These are phyloP conservation scores for Psilocybe tampanensis DNA, from an alignment of 768 basidiomycete genomes.

Conservation along the genomic window DNA sequence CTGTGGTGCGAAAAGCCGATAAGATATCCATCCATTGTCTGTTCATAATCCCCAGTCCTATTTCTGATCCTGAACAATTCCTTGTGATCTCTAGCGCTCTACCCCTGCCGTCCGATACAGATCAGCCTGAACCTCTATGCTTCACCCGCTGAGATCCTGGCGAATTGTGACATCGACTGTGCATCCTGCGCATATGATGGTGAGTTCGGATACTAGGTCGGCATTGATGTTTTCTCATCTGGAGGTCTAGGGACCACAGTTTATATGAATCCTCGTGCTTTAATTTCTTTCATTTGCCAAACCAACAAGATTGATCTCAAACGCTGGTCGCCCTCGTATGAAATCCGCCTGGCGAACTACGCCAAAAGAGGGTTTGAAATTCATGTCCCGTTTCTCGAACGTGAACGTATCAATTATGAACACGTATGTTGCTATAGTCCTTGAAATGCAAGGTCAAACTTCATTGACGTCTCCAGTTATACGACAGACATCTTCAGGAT, in stretches of 20 bases:
- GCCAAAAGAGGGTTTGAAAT: constrained; percentile 48
- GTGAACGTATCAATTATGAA: too few species aligned
- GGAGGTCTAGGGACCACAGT: constrained; percentile 31
- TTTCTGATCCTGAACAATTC: background rate
- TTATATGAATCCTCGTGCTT: constrained; percentile 48
- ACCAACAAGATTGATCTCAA: constrained; percentile 50
- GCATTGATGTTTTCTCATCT: background rate
- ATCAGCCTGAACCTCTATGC: constrained; percentile 49
- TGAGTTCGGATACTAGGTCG: background rate
- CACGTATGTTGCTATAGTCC: too few species aligned
- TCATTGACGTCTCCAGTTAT: too few species aligned
- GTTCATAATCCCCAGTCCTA: constrained; percentile 8
- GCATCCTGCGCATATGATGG: constrained; percentile 36
- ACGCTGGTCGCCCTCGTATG: constrained; percentile 52
- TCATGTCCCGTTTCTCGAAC: constrained; percentile 35
- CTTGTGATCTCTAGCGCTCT: background rate
- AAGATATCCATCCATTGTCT: constrained; percentile 49
- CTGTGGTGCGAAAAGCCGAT: constrained; percentile 53
- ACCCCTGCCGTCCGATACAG: constrained; percentile 38
- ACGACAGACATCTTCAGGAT: too few species aligned
- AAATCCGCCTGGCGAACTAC: constrained; percentile 53
- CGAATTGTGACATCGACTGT: constrained; percentile 53
- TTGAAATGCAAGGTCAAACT: too few species aligned
- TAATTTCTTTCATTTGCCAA: constrained; percentile 45
- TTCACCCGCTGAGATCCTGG: constrained; percentile 52